Evolutionary conservation across 345 rosid genomes (phyloP).

Genomic region (Iberis pinnata): DNA sequence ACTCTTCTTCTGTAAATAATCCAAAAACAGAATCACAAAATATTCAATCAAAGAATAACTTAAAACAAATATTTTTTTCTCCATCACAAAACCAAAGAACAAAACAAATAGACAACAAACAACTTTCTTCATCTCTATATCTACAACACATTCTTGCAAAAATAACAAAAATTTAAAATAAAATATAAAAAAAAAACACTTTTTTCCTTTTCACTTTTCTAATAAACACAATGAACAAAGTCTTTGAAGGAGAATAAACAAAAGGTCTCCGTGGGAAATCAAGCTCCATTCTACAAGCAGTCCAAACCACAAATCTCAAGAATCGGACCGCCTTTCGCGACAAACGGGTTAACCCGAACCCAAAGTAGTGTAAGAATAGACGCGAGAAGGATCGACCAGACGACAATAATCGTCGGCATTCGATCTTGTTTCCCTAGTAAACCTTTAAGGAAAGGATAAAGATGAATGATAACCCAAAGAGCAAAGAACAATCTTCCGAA

Average conservation of each 20-base stretch:
- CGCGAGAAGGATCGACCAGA: conserved; percentile 92
- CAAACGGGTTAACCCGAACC: conserved; percentile 92
- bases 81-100: conserved; percentile 24
- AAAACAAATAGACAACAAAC: conserved; percentile 33
- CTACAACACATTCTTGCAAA: conserved; percentile 37
- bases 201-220: background rate
- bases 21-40: conserved; percentile 23
- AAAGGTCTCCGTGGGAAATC: too few species aligned
- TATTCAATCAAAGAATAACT: conserved; percentile 30
- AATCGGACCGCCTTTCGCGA: conserved; percentile 75
- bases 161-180: conserved; percentile 24
- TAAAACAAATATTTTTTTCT: conserved; percentile 16
- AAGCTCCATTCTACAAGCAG: too few species aligned
- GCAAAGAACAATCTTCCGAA: conserved; percentile 92
- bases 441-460: conserved; percentile 98
- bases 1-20: conserved; percentile 16
- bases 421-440: conserved; percentile 91
- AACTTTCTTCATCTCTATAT: conserved; percentile 20
- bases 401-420: conserved; percentile 87
- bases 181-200: conserved; percentile 24
- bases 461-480: conserved; percentile 87
- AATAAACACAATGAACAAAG: conserved; percentile 28
- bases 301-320: conserved; percentile 84
- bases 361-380: conserved; percentile 90
- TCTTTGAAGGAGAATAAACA: conserved; percentile 12